Evolutionary conservation across 192 early-diverging fungal species (phyloP).

Genomic region (Podila verticillata): DNA sequence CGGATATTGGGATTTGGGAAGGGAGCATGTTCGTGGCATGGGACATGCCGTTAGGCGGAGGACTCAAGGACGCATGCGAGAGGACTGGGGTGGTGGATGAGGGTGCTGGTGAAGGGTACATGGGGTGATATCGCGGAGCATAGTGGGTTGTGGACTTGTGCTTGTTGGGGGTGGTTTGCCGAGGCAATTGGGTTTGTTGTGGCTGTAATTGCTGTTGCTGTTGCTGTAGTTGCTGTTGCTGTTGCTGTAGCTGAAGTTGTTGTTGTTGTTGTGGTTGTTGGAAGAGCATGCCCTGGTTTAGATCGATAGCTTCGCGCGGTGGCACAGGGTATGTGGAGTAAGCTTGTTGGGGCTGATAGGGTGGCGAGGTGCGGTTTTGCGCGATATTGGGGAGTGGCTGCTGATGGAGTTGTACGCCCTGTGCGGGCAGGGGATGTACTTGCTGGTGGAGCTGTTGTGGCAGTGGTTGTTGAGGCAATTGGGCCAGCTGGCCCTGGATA

Average conservation of each 20-base stretch:
- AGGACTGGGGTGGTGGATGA: constrained; percentile 35
- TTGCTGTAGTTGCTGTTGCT: constrained; percentile 5
- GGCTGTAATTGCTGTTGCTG: constrained; percentile 10
- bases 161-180: constrained; percentile 19
- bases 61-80: constrained; percentile 27
- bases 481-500: constrained; percentile 14
- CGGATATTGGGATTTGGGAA: constrained; percentile 5
- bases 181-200: constrained; percentile 5
- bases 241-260: background rate
- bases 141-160: constrained; percentile 39
- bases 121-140: constrained; percentile 37
- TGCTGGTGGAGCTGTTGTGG: background rate
- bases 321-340: constrained; percentile 1
- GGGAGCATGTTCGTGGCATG: constrained; percentile 17
- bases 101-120: constrained; percentile 40
- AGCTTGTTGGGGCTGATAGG: background rate
- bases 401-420: background rate
- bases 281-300: background rate
- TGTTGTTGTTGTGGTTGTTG: constrained; percentile 23
- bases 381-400: background rate
- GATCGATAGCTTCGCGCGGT: background rate
- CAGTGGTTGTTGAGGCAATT: constrained; percentile 1
- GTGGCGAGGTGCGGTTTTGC: background rate
- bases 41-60: constrained; percentile 11
- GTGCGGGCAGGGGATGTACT: constrained; percentile 1